Conservation (phyloP, 139 green algal species). For the Chlorella sp. region DNA sequence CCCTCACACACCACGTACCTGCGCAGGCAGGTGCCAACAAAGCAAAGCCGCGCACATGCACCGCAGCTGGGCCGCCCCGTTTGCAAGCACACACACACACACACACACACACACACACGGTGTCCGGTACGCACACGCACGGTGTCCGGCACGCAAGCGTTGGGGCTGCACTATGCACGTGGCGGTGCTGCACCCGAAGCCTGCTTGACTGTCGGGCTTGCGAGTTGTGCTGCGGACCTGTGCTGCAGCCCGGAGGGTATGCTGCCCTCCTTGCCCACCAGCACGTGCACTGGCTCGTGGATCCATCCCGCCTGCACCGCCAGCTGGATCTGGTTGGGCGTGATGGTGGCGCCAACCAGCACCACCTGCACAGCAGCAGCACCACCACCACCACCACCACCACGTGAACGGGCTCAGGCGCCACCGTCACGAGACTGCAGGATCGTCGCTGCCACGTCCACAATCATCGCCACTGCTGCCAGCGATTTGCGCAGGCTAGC, state of each 20-base stretch:
- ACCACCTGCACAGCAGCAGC: constrained; percentile 36
- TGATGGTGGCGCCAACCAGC: constrained; percentile 67
- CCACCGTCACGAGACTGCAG: no score
- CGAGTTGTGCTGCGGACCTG: no score
- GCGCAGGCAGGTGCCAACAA: not conserved
- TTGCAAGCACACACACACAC: not conserved
- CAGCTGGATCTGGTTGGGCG: constrained; percentile 19
- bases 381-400: not conserved
- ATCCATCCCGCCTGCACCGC: constrained; percentile 50
- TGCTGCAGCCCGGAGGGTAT: constrained; percentile 11
- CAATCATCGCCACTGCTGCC: not conserved
- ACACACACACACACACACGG: not conserved
- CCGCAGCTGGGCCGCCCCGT: not conserved
- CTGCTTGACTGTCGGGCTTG: no score
- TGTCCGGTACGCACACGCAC: not conserved
- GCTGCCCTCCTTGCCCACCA: constrained; percentile 12
- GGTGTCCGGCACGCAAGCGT: not conserved
- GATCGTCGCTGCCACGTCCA: not conserved
- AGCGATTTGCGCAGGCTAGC: not conserved
- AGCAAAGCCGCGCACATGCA: no score
- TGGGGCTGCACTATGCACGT: not conserved
- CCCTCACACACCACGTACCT: constrained; percentile 43
- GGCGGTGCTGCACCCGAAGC: not conserved
- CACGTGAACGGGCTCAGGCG: no score
- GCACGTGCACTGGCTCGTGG: constrained; percentile 44